Base-by-base conservation (phyloP, 1,284 basidiomycete genomes). In the Leccinum variabile region DNA sequence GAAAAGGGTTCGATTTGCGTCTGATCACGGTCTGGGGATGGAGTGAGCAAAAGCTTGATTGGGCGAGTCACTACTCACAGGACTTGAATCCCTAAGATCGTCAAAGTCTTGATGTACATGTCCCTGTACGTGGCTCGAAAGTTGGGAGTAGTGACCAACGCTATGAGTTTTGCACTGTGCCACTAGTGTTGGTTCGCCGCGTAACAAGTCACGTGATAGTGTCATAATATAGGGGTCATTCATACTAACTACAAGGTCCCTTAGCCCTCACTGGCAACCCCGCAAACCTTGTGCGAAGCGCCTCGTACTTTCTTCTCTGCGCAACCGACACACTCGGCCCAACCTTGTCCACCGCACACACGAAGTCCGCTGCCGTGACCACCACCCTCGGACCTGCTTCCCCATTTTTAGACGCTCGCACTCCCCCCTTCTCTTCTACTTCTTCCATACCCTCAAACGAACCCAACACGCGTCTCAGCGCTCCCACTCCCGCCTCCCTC, bases 81-180 rank as follows among this genome's bases (percentile, higher is more conserved):
- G 94, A 97, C 79, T 98, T 98, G 87, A 98, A 98, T 66, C 97
- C 96, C 72, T 95, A 22, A 93, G 65, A 98, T 93, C 2, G 94
- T 96, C 46, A 97, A 81, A 8, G 93, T 95, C 77, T 97, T 95
- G 79, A 95, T 95, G 72, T 89, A 88, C 92, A 91, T 91, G 62
- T 7, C 8, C 13, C 14, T 53, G 50, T 30, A 53, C 16, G 50
- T 53, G 11, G 50, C 50, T 28, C 28, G 25, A 30, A 30, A 6
- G 50, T 49, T n/a, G 18, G 22, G 46, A 49, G 1, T 18, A 22
- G 18, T 22, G 18, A 22, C 37, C 37, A 37, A 37, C 37, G 11
- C 5, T 37, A 37, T 39, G 14, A 39, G 0, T 16, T 39, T 39
- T 16, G 37, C 16, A 1, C 30, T 8, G 8, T 30, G 30, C 8